Evolutionary conservation across 176 grass and related monocot species (phyloP).

Genomic region (Poa pratensis): DNA sequence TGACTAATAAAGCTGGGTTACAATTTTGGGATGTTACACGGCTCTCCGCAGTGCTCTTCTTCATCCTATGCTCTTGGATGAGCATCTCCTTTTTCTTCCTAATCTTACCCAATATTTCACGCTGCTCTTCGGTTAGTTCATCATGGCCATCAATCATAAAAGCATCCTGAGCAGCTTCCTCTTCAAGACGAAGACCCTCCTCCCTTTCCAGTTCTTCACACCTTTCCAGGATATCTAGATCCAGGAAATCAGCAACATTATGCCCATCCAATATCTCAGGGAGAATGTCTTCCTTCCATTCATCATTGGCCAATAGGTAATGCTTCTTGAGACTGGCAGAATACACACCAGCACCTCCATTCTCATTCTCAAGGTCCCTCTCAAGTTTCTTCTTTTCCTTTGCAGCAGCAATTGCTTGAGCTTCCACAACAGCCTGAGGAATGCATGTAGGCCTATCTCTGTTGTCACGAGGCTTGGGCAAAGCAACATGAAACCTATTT

Average conservation of each 20-base stretch:
- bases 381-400: constrained; percentile 76
- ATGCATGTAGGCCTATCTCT: constrained; percentile 65
- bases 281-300: constrained; percentile 74
- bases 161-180: constrained; percentile 50
- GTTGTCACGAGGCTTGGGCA: constrained; percentile 80
- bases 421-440: constrained; percentile 52
- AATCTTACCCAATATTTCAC: constrained; percentile 57
- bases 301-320: constrained; percentile 69
- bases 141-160: constrained; percentile 73
- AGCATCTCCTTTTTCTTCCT: constrained; percentile 71
- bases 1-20: too few relatives aligned
- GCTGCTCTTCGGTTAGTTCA: constrained; percentile 59
- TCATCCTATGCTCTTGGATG: constrained; percentile 82
- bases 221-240: constrained; percentile 74
- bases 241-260: constrained; percentile 77
- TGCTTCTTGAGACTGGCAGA: constrained; percentile 77
- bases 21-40: too few relatives aligned
- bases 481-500: constrained; percentile 80
- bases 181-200: constrained; percentile 74
- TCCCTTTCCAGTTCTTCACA: constrained; percentile 76
- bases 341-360: constrained; percentile 91
- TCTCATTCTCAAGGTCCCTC: constrained; percentile 69
- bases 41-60: constrained; percentile 86
- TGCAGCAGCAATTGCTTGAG: constrained; percentile 43
- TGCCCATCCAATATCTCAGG: constrained; percentile 81